Evolutionary conservation across 345 rosid genomes (phyloP).

Genomic region (Brassica incana): DNA sequence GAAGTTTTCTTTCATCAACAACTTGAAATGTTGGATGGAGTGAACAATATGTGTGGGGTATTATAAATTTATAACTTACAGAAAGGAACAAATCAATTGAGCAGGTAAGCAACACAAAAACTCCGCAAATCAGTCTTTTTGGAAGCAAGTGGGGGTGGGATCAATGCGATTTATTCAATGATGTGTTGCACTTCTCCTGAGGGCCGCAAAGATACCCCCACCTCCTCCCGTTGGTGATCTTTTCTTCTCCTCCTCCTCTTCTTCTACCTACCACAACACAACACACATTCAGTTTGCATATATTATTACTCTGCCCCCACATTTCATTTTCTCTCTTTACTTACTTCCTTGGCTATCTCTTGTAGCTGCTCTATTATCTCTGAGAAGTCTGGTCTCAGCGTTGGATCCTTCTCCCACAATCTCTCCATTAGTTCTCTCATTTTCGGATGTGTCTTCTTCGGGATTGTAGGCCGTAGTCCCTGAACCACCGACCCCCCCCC

Average conservation of each 20-base stretch:
- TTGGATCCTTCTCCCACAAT: conserved; percentile 92
- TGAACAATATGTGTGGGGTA: neutral
- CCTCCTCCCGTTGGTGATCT: conserved; percentile 53
- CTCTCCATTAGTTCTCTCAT: conserved; percentile 66
- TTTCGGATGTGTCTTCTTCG: conserved; percentile 63
- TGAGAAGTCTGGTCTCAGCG: conserved; percentile 78
- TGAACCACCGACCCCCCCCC: conserved; percentile 19
- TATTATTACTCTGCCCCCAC: neutral
- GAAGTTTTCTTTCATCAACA: neutral
- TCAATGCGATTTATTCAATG: conserved; percentile 29
- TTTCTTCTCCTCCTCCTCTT: conserved; percentile 68
- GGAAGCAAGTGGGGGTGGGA: neutral
- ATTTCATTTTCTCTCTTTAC: neutral
- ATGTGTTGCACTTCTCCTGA: conserved; percentile 68
- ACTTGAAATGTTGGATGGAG: neutral
- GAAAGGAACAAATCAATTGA: conserved; percentile 11
- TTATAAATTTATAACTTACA: neutral
- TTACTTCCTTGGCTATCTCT: conserved; percentile 79
- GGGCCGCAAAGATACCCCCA: conserved; percentile 79
- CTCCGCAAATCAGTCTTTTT: conserved; percentile 9
- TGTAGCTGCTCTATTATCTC: conserved; percentile 66
- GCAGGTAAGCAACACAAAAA: neutral
- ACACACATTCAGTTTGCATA: neutral
- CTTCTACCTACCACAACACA: conserved; percentile 55
- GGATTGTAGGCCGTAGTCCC: conserved; percentile 85